Percentiles rank a stretch among this genome's conserved stretches.
These are phyloP conservation scores for Mortierella hygrophila DNA, from an alignment of 192 early-diverging fungal species.

Conservation along the genomic window DNA sequence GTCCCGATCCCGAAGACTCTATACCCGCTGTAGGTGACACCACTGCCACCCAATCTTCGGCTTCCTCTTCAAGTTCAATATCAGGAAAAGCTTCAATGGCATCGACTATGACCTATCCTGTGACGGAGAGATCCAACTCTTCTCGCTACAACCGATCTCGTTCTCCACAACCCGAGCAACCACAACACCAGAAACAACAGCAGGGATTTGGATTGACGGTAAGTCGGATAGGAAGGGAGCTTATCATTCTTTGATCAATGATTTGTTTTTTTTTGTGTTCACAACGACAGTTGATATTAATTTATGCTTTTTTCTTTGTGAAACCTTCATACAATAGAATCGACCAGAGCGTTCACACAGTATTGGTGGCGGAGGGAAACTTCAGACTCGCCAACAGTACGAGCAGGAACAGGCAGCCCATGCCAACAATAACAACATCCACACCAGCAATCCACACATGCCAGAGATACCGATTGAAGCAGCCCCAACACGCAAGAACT, in stretches of 20 bases:
- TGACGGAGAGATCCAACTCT: slow-evolving; percentile 28
- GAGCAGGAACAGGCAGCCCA: neutral
- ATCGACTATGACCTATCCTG: neutral
- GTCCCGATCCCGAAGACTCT: slow-evolving; percentile 30
- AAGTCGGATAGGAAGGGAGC: neutral
- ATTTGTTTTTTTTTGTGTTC: neutral
- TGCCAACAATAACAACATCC: neutral
- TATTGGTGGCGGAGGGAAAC: neutral
- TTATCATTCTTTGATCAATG: neutral
- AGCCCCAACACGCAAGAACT: slow-evolving; percentile 23
- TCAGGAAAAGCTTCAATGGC: neutral
- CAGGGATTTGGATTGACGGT: neutral
- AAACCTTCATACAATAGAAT: neutral
- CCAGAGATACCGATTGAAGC: neutral
- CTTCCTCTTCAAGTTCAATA: neutral
- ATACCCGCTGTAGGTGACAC: neutral
- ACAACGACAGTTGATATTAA: neutral
- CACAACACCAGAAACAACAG: neutral
- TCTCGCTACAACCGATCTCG: neutral
- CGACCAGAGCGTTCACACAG: neutral
- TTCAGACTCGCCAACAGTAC: slow-evolving; percentile 16
- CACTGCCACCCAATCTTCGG: neutral
- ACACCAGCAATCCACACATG: neutral
- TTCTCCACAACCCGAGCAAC: neutral
- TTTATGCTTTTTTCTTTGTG: neutral